Percentiles rank a stretch among this genome's conserved stretches.
These are phyloP conservation scores for Elongisporangium anandrum DNA, from an alignment of 352 stramenopile genomes.

Conservation along the genomic window DNA sequence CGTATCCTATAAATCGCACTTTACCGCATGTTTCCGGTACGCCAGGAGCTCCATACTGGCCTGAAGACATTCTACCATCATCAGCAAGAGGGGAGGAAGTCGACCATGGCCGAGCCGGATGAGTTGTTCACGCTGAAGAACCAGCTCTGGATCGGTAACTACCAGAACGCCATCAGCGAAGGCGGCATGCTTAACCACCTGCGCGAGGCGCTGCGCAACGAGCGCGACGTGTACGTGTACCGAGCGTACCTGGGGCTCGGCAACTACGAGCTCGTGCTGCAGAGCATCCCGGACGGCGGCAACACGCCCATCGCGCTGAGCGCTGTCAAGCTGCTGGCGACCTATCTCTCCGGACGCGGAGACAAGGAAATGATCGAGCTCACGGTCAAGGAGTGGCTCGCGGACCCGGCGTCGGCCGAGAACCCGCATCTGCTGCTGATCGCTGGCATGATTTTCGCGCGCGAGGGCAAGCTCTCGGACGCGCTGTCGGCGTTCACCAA, in stretches of 20 bases:
- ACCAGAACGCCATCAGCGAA: conserved; percentile 92
- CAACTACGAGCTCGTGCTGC: conserved; percentile 87
- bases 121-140: conserved; percentile 98
- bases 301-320: conserved; percentile 68
- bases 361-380: conserved; percentile 87
- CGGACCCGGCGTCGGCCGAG: conserved; percentile 66
- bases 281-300: conserved; percentile 73
- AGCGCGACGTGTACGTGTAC: conserved; percentile 94
- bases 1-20: background rate
- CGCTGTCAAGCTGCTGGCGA: conserved; percentile 85
- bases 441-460: conserved; percentile 92
- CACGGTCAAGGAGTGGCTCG: conserved; percentile 90
- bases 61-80: background rate
- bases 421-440: conserved; percentile 92
- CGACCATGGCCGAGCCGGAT: conserved; percentile 90
- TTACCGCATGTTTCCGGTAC: background rate
- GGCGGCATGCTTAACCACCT: conserved; percentile 85
- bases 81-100: background rate
- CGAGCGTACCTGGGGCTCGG: conserved; percentile 89
- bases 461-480: conserved; percentile 91
- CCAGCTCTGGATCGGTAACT: conserved; percentile 97
- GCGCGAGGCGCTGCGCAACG: conserved; percentile 77
- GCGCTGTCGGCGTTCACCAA: conserved; percentile 90
- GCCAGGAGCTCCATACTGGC: background rate
- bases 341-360: conserved; percentile 66